Base-by-base conservation (phyloP, 177 flowering plant species). In the Tripterygium wilfordii region DNA sequence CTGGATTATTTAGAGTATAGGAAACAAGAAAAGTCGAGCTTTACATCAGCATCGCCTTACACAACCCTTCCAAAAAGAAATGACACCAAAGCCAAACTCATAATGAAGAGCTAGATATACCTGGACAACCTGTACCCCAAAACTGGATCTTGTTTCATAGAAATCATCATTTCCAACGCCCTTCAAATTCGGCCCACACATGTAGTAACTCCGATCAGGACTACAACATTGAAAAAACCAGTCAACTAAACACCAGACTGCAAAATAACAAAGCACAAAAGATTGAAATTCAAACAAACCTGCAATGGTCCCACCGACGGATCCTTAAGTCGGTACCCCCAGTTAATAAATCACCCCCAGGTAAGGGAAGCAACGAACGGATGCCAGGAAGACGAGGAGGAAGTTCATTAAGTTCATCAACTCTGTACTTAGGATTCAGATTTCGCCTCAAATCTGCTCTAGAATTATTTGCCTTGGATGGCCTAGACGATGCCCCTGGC, bases 291-390 rank as follows among this genome's bases (percentile, higher is more conserved):
- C 17, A 45, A 52, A 26, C 2, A 9, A 57, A 92, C 99, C 99
- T 87, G 79, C 45, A 57, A 64, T 89, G 86, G 60, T 89, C 95
- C 99, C 97, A 94, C 46, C 89, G 69, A 22, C 97, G 88, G 8
- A 94, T 94, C 66, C 67, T 94, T 72, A 94, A 69, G 68, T 94
- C 99, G 20, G 97, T 85, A 17, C 99, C 95, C 24, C 96, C 97
- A 23, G 97, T 89, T 56, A 94, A 66, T 57, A 94, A 61, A 71
- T 94, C 96, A 33, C 99, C 99, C 26, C 97, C 95, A 45, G 97
- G 92, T 54, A 94, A 75, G 36, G 99, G 88, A 63, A 94, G 88
- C 64, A 94, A 64, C 49, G 97, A 70, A 23, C 99, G 97, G 36
- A 94, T 67, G 36, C 99, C 99, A 50, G 90, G 82, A 49, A 83